A percentile compares a stretch with the other conserved stretches of the same genome.
Conservation (phyloP, 108 stramenopile genomes). For the Skeletonema tropicum region DNA sequence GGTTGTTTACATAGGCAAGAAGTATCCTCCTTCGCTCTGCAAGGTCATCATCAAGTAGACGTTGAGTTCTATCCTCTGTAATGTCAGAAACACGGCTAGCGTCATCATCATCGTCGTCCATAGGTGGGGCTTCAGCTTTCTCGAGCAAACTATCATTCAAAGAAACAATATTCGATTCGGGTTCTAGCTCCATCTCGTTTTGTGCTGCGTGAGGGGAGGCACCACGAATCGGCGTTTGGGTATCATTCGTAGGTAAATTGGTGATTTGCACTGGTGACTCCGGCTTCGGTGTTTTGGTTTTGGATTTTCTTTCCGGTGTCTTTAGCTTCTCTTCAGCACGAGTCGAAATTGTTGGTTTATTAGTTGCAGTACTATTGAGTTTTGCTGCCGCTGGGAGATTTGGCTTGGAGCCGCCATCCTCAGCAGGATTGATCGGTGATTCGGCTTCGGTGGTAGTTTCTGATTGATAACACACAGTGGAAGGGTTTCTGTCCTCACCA, state of each 20-base stretch:
- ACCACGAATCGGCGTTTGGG: slow-evolving; percentile 15
- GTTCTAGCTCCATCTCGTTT: neutral
- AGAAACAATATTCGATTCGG: neutral
- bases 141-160: slow-evolving; percentile 1
- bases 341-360: slow-evolving; percentile 1
- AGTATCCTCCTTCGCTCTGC: slow-evolving; percentile 56
- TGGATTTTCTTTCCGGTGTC: neutral
- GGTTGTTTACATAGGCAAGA: slow-evolving; percentile 43
- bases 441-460: slow-evolving; percentile 27
- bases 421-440: slow-evolving; percentile 21
- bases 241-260: slow-evolving; percentile 21
- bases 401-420: slow-evolving; percentile 11
- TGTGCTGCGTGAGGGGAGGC: neutral
- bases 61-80: slow-evolving; percentile 85
- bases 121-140: neutral
- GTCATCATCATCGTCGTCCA: slow-evolving; percentile 62
- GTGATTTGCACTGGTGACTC: slow-evolving; percentile 9
- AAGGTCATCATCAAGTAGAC: slow-evolving; percentile 62
- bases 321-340: neutral
- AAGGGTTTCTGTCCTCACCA: slow-evolving; percentile 34
- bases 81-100: slow-evolving; percentile 82
- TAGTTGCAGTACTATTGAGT: neutral
- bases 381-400: neutral
- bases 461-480: slow-evolving; percentile 34
- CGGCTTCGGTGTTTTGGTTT: neutral